Evolutionary conservation across 1,284 basidiomycete genomes (phyloP).

Genomic region (Ustilago sp.): DNA sequence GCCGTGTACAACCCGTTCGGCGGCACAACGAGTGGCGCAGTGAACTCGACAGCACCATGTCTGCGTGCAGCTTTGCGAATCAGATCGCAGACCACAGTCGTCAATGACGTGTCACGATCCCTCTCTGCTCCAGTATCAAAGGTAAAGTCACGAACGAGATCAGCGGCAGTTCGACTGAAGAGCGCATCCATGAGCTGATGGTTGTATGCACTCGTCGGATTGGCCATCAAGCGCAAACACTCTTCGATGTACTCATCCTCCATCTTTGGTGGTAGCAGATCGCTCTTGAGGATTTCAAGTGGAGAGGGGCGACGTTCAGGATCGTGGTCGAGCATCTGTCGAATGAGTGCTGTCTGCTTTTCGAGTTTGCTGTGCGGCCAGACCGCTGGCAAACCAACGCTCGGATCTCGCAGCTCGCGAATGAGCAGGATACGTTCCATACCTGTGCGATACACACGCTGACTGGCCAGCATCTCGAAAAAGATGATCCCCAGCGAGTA

Average conservation of each 20-base stretch:
- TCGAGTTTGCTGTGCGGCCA: conserved; percentile 77
- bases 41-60: conserved; percentile 88
- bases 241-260: conserved; percentile 88
- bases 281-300: conserved; percentile 83
- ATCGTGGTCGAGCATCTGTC: conserved; percentile 84
- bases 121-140: conserved; percentile 83
- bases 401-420: conserved; percentile 79
- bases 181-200: conserved; percentile 60
- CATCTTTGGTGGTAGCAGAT: conserved; percentile 79
- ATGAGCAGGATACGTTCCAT: conserved; percentile 87
- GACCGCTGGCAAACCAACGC: conserved; percentile 79
- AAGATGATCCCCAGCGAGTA: conserved; percentile 94
- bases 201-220: conserved; percentile 63
- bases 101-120: conserved; percentile 78
- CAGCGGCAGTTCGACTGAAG: conserved; percentile 72
- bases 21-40: conserved; percentile 85
- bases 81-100: conserved; percentile 81
- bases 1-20: conserved; percentile 79
- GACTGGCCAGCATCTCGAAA: conserved; percentile 92
- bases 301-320: conserved; percentile 84
- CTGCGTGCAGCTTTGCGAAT: conserved; percentile 82
- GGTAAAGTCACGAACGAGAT: conserved; percentile 78
- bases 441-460: conserved; percentile 78
- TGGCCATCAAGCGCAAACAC: conserved; percentile 81
- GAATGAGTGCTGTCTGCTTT: conserved; percentile 76